These are phyloP conservation scores for Ceratocystis cacaofunesta DNA, from an alignment of 2,329 filamentous ascomycete genomes.

Conservation along the genomic window DNA sequence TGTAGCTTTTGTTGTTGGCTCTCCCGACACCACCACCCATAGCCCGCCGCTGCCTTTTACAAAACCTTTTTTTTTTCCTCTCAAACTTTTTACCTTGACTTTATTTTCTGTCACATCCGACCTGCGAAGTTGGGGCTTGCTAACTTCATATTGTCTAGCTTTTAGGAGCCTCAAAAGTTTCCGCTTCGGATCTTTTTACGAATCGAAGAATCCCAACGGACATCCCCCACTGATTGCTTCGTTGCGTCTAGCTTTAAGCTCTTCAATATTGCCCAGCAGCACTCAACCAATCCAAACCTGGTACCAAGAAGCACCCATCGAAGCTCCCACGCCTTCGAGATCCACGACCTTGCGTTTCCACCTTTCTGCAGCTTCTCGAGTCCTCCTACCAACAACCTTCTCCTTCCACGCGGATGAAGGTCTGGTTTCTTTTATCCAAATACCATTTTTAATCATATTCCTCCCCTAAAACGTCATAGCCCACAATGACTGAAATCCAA, in stretches of 20 bases:
- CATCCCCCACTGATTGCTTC: slow-evolving; percentile 15
- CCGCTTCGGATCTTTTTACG: neutral
- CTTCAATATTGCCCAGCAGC: neutral
- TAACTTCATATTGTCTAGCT: slow-evolving; percentile 5
- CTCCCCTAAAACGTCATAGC: slow-evolving; percentile 14
- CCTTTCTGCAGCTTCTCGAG: slow-evolving; percentile 3
- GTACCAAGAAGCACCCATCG: slow-evolving; percentile 1
- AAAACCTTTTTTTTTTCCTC: neutral
- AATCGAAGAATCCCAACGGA: slow-evolving; percentile 15
- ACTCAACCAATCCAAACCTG: slow-evolving; percentile 11
- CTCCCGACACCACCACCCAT: neutral
- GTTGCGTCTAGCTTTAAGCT: slow-evolving; percentile 11
- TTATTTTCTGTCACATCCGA: neutral
- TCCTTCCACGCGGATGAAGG: slow-evolving; percentile 10
- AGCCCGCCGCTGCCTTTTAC: slow-evolving; percentile 3
- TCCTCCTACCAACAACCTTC: slow-evolving; percentile 7
- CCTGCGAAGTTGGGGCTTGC: neutral
- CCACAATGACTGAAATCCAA: slow-evolving; percentile 36
- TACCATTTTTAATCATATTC: slow-evolving; percentile 11
- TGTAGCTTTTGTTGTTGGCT: neutral
- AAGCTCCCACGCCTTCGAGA: slow-evolving; percentile 16
- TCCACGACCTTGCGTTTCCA: slow-evolving; percentile 2
- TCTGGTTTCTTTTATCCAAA: neutral
- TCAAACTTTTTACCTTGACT: neutral
- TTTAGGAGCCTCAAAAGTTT: neutral